These are phyloP conservation scores for Kodamaea jinghongensis DNA, from an alignment of 805 yeast genomes.

Conservation along the genomic window DNA sequence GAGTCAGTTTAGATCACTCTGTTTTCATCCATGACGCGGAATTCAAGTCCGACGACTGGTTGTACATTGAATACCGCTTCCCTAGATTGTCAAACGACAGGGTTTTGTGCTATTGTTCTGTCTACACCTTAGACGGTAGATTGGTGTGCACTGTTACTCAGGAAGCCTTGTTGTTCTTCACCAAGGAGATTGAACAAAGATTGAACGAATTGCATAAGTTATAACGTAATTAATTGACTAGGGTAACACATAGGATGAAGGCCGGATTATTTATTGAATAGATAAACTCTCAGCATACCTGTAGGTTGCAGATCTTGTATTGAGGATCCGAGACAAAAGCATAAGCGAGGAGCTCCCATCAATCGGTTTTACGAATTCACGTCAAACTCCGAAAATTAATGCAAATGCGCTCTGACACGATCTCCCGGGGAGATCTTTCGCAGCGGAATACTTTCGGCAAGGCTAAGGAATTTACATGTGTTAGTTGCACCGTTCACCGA, in stretches of 20 bases:
- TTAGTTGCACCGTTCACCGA: too few relatives aligned
- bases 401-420: too few relatives aligned
- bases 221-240: neutral
- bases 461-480: too few relatives aligned
- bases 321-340: too few relatives aligned
- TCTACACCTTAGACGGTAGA: slow-evolving; percentile 27
- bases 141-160: slow-evolving; percentile 32
- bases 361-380: too few relatives aligned
- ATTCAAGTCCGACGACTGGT: slow-evolving; percentile 35
- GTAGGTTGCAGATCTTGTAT: too few relatives aligned
- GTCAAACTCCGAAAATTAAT: too few relatives aligned
- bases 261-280: too few relatives aligned
- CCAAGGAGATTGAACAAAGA: slow-evolving; percentile 5
- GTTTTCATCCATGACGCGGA: slow-evolving; percentile 35
- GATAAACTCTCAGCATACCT: too few relatives aligned
- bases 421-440: too few relatives aligned
- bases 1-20: slow-evolving; percentile 39
- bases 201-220: slow-evolving; percentile 8
- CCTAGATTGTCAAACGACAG: slow-evolving; percentile 33
- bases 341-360: too few relatives aligned
- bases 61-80: slow-evolving; percentile 34
- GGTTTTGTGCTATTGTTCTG: slow-evolving; percentile 25
- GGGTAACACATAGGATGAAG: neutral
- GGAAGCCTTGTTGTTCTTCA: slow-evolving; percentile 27
- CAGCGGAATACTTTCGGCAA: too few relatives aligned